Evolutionary conservation across 129 eudicot genomes (phyloP).

Genomic region (Cynara cardunculus): DNA sequence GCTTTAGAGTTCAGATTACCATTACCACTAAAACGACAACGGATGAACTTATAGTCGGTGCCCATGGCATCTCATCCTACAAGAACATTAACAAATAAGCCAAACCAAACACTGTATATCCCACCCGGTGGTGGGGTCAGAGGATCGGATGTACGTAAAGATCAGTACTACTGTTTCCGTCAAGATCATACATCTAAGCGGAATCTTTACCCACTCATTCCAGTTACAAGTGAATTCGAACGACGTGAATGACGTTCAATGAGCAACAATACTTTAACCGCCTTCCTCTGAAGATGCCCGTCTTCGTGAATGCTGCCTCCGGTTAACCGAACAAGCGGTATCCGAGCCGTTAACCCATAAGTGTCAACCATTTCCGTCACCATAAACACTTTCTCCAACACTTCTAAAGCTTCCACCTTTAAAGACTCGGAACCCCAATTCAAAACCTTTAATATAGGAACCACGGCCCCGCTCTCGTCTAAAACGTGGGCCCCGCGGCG

Average conservation of each 20-base stretch:
- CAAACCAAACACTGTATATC: too few species aligned
- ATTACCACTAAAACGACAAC: neutral
- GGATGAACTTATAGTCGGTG: too few species aligned
- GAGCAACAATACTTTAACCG: constrained; percentile 56
- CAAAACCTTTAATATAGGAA: constrained; percentile 45
- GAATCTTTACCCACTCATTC: constrained; percentile 16
- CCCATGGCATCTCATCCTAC: too few species aligned
- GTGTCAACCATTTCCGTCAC: constrained; percentile 52
- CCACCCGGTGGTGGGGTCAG: too few species aligned
- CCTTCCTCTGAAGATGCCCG: constrained; percentile 63
- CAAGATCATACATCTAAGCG: neutral
- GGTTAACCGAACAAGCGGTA: constrained; percentile 40
- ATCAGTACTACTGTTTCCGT: neutral
- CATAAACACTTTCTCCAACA: constrained; percentile 56
- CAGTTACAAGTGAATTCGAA: constrained; percentile 35
- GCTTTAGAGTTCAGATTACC: neutral
- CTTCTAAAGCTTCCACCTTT: constrained; percentile 56
- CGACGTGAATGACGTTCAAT: constrained; percentile 58
- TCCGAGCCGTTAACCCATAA: constrained; percentile 39
- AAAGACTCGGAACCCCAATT: constrained; percentile 64
- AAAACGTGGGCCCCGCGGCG: constrained; percentile 50
- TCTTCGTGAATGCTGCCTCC: constrained; percentile 47
- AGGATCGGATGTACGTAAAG: too few species aligned
- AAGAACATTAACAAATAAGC: too few species aligned
- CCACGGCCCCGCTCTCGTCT: constrained; percentile 45